Percentiles rank a stretch among this genome's conserved stretches.
Conservation (phyloP, 106 monocot genomes). For the Acorus calamus region DNA sequence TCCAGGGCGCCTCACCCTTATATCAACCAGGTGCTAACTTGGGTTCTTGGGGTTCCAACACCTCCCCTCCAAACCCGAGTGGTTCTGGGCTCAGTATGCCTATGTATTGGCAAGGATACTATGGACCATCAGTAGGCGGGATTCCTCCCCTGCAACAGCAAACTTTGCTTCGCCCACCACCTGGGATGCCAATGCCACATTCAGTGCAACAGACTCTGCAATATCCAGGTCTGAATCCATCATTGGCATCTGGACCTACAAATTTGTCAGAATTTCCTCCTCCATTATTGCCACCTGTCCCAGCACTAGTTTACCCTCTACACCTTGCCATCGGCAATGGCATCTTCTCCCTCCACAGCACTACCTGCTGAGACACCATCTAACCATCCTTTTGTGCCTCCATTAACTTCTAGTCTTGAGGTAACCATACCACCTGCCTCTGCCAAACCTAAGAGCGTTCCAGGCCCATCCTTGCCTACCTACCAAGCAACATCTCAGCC, state of each 20-base stretch:
- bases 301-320: conserved; percentile 19
- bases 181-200: conserved; percentile 46
- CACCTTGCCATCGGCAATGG: conserved; percentile 14
- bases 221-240: conserved; percentile 37
- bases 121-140: conserved; percentile 34
- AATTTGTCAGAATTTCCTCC: not conserved
- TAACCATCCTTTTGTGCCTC: conserved; percentile 20
- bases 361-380: conserved; percentile 17
- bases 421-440: conserved; percentile 12
- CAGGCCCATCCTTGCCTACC: conserved; percentile 15
- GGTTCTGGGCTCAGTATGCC: conserved; percentile 58
- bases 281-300: conserved; percentile 15
- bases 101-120: conserved; percentile 75
- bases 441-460: conserved; percentile 20
- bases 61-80: conserved; percentile 30
- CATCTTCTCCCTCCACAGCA: conserved; percentile 18
- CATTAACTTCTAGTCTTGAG: conserved; percentile 19
- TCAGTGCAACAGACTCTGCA: conserved; percentile 48
- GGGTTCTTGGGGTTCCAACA: conserved; percentile 49
- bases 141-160: conserved; percentile 57
- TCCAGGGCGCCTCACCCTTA: conserved; percentile 53
- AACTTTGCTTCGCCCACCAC: conserved; percentile 37
- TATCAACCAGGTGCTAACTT: conserved; percentile 67
- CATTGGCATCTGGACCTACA: conserved; percentile 11
- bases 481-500: conserved; percentile 21